Conservation (phyloP, 2,329 filamentous ascomycete species). For the Polychaeton citri region DNA sequence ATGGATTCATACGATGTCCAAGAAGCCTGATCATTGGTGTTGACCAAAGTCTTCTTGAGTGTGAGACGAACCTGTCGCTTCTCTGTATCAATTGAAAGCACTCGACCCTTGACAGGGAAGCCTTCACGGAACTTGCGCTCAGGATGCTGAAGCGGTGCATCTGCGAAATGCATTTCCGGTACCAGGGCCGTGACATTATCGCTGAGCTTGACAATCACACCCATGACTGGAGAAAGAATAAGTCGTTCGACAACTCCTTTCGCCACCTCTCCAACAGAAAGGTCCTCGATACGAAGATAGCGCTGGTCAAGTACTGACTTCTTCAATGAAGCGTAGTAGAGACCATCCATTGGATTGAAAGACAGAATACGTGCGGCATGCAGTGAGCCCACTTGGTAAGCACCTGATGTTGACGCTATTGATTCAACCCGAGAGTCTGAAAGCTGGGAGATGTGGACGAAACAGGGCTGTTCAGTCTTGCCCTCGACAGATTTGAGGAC, state of each 20-base stretch:
- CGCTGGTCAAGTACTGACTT: slow-evolving; percentile 70
- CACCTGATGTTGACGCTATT: slow-evolving; percentile 61
- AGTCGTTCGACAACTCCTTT: slow-evolving; percentile 77
- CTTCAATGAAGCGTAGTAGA: slow-evolving; percentile 77
- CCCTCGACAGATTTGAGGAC: slow-evolving; percentile 38
- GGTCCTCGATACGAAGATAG: slow-evolving; percentile 83
- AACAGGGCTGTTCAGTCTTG: slow-evolving; percentile 32
- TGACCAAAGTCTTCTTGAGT: slow-evolving; percentile 86
- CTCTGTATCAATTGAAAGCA: slow-evolving; percentile 63
- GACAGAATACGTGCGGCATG: slow-evolving; percentile 75
- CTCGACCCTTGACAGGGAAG: slow-evolving; percentile 68
- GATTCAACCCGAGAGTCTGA: slow-evolving; percentile 82
- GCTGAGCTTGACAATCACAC: slow-evolving; percentile 69
- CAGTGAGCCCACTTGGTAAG: slow-evolving; percentile 62
- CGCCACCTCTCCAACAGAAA: slow-evolving; percentile 67
- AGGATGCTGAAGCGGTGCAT: slow-evolving; percentile 75
- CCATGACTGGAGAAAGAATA: slow-evolving; percentile 66
- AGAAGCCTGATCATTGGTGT: slow-evolving; percentile 56
- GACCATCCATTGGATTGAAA: slow-evolving; percentile 75
- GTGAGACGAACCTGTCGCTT: slow-evolving; percentile 76
- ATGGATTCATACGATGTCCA: slow-evolving; percentile 69
- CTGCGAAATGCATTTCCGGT: slow-evolving; percentile 75
- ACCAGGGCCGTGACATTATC: slow-evolving; percentile 85
- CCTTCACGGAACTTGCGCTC: slow-evolving; percentile 94
- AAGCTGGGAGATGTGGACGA: slow-evolving; percentile 87